These are phyloP conservation scores for Penicillium lagena DNA, from an alignment of 495 filamentous ascomycete genomes.

Conservation along the genomic window DNA sequence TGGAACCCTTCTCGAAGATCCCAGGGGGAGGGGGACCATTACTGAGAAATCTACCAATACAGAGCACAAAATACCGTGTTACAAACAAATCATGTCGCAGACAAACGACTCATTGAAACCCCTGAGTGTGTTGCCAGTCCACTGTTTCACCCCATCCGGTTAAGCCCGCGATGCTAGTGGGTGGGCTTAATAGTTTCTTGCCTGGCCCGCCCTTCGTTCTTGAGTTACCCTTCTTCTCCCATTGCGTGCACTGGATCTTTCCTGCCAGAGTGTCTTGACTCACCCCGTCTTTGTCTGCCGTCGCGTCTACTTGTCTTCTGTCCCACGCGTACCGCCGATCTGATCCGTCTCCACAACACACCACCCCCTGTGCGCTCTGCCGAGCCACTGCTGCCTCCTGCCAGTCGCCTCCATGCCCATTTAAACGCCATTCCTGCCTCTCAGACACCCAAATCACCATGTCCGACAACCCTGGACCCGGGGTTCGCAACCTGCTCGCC, in stretches of 20 bases:
- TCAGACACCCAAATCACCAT: conserved; percentile 23
- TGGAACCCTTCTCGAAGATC: too few relatives aligned
- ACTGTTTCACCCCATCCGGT: conserved; percentile 15
- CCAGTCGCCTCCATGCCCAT: conserved; percentile 11
- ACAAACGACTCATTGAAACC: neutral
- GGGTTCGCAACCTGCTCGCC: conserved; percentile 70
- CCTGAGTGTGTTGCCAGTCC: conserved; percentile 5
- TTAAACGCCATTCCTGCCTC: neutral
- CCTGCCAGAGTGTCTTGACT: conserved; percentile 7
- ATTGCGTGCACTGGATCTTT: conserved; percentile 2
- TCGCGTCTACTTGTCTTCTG: neutral
- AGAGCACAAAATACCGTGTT: too few relatives aligned
- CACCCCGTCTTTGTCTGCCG: neutral
- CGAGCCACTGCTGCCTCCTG: conserved; percentile 1
- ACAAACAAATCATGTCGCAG: too few relatives aligned
- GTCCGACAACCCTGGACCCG: conserved; percentile 39
- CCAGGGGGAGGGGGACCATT: too few relatives aligned
- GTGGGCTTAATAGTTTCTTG: conserved; percentile 9
- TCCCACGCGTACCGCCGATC: too few relatives aligned
- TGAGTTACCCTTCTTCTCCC: conserved; percentile 17
- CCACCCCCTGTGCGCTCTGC: conserved; percentile 6
- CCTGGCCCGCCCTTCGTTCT: neutral
- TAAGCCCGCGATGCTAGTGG: conserved; percentile 20
- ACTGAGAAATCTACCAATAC: too few relatives aligned
- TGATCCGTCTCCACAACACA: neutral